These are phyloP conservation scores for Trichoderma arundinaceum DNA, from an alignment of 2,329 filamentous ascomycete species.

Conservation along the genomic window DNA sequence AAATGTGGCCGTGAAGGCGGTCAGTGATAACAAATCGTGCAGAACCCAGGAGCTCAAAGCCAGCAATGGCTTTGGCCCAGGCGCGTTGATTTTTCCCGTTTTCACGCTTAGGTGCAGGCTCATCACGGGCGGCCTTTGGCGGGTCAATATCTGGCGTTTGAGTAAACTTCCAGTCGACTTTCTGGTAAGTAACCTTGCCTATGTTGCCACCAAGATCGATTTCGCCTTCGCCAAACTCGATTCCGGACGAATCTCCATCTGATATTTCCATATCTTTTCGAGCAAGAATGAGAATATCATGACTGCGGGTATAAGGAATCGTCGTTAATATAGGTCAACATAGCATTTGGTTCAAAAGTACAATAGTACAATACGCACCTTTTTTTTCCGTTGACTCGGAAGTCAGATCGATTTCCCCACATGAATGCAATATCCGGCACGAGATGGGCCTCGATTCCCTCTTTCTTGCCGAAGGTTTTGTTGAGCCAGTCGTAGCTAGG, in stretches of 20 bases:
- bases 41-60: constrained; percentile 25
- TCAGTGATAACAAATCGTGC: constrained; percentile 25
- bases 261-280: constrained; percentile 24
- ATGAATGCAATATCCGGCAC: constrained; percentile 28
- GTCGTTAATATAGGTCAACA: background rate
- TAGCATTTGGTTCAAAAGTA: too few species aligned
- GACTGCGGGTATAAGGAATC: background rate
- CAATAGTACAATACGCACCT: constrained; percentile 5
- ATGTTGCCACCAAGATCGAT: constrained; percentile 16
- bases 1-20: constrained; percentile 20
- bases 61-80: constrained; percentile 24
- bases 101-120: constrained; percentile 22
- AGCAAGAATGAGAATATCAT: constrained; percentile 25
- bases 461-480: constrained; percentile 15
- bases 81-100: constrained; percentile 25
- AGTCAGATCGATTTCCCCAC: constrained; percentile 28
- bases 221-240: constrained; percentile 23
- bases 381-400: constrained; percentile 17
- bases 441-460: constrained; percentile 16
- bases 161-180: constrained; percentile 28
- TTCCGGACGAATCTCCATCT: constrained; percentile 16
- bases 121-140: constrained; percentile 15
- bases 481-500: constrained; percentile 25
- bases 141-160: constrained; percentile 26
- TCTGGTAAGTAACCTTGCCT: constrained; percentile 25